These are phyloP conservation scores for Penicillium vulpinum DNA, from an alignment of 2,329 filamentous ascomycete species.

Conservation along the genomic window DNA sequence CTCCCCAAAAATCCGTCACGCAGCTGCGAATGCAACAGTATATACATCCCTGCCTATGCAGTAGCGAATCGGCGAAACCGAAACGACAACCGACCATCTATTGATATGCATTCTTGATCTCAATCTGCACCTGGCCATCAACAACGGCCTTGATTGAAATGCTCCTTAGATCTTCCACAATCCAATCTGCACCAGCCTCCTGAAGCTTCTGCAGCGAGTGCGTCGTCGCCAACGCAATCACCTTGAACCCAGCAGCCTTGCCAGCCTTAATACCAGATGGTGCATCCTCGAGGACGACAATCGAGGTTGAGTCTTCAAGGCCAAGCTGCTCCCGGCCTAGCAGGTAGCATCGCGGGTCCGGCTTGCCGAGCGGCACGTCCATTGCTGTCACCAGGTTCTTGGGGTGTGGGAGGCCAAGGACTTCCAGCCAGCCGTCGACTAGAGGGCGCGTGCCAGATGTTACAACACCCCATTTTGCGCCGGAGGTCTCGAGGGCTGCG, in stretches of 20 bases:
- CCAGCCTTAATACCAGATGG: constrained; percentile 81
- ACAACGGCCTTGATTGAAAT: constrained; percentile 62
- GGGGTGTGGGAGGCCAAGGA: constrained; percentile 65
- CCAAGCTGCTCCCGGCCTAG: constrained; percentile 65
- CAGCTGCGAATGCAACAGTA: not conserved
- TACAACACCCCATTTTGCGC: constrained; percentile 82
- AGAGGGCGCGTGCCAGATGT: constrained; percentile 66
- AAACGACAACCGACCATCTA: constrained; percentile 15
- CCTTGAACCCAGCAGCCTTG: constrained; percentile 81
- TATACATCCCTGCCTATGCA: not conserved
- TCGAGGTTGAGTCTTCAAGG: constrained; percentile 47
- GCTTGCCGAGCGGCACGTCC: constrained; percentile 73
- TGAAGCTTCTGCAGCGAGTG: constrained; percentile 71
- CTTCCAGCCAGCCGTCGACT: constrained; percentile 70
- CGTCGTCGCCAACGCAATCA: constrained; percentile 81
- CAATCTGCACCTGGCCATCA: constrained; percentile 63
- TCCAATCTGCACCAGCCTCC: constrained; percentile 81
- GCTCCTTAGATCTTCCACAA: constrained; percentile 75
- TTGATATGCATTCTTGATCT: constrained; percentile 62
- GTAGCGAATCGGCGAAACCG: not conserved
- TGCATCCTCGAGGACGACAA: constrained; percentile 85
- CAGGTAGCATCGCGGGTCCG: constrained; percentile 71
- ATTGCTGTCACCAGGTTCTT: constrained; percentile 71
- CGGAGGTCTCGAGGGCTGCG: constrained; percentile 60
- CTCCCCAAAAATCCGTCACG: not conserved